phyloP scores from a whole-genome alignment of 139 green algal genomes.

The Nannochloris sp. region DNA sequence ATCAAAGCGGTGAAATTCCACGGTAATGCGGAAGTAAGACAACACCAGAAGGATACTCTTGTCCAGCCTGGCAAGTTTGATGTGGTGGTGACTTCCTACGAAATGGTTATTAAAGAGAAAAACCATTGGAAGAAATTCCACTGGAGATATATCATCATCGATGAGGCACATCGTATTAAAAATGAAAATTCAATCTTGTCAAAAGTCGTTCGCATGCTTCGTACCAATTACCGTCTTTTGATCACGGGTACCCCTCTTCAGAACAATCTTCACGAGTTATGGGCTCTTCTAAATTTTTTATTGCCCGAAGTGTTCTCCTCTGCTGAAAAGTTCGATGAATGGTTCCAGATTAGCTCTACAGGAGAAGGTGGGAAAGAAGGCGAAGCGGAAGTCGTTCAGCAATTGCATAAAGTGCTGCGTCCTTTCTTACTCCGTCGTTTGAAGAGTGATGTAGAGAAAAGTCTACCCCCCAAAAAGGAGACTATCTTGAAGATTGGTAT shows the following conservation, averaged over 20 bases:
- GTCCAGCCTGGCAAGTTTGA: slow-evolving; percentile 81
- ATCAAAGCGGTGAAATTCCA: slow-evolving; percentile 92
- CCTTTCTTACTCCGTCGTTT: slow-evolving; percentile 96
- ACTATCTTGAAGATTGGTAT: slow-evolving; percentile 98
- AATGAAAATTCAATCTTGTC: slow-evolving; percentile 96
- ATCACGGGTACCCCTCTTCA: slow-evolving; percentile 97
- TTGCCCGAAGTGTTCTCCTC: slow-evolving; percentile 91
- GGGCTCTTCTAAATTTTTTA: slow-evolving; percentile 99
- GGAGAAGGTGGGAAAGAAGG: slow-evolving; percentile 49
- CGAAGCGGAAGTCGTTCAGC: slow-evolving; percentile 88
- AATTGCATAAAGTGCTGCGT: slow-evolving; percentile 97
- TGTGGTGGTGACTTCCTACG: slow-evolving; percentile 93
- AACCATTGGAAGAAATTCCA: slow-evolving; percentile 87
- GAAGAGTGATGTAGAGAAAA: slow-evolving; percentile 95
- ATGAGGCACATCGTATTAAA: slow-evolving; percentile 99
- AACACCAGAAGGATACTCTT: slow-evolving; percentile 57
- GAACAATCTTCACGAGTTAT: slow-evolving; percentile 91
- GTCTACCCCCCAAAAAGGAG: slow-evolving; percentile 97
- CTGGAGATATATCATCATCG: slow-evolving; percentile 99
- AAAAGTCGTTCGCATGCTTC: slow-evolving; percentile 76
- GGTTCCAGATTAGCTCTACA: slow-evolving; percentile 84
- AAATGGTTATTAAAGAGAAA: slow-evolving; percentile 99
- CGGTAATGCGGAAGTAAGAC: slow-evolving; percentile 83
- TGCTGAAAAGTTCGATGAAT: slow-evolving; percentile 96
- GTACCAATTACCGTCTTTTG: slow-evolving; percentile 93